These are phyloP conservation scores for Fusarium xyrophilum DNA, from an alignment of 2,329 filamentous ascomycete species.

Conservation along the genomic window DNA sequence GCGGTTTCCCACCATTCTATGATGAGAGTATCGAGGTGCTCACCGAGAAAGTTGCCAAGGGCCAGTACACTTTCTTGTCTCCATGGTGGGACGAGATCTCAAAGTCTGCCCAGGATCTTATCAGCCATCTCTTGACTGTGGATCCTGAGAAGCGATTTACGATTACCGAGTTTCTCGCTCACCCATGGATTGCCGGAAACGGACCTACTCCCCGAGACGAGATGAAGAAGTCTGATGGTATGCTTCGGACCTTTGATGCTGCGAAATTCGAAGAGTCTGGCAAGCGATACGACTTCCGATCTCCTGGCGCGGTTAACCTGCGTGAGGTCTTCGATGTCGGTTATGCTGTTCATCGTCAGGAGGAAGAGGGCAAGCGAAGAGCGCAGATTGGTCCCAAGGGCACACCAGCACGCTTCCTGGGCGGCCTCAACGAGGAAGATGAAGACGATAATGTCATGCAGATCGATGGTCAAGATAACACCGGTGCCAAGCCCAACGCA, in stretches of 20 bases:
- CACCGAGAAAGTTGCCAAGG: conserved; percentile 95
- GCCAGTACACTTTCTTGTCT: conserved; percentile 96
- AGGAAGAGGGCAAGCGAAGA: conserved; percentile 91
- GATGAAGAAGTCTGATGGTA: conserved; percentile 57
- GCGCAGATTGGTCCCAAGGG: conserved; percentile 80
- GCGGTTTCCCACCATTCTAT: conserved; percentile 97
- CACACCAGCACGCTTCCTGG: conserved; percentile 63
- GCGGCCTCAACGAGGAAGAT: conserved; percentile 73
- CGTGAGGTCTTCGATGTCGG: conserved; percentile 97
- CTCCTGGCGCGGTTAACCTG: conserved; percentile 91
- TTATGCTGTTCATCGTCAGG: conserved; percentile 96
- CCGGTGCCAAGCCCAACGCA: conserved; percentile 52
- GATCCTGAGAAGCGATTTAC: conserved; percentile 95
- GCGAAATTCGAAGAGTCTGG: conserved; percentile 63
- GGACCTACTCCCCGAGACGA: conserved; percentile 65
- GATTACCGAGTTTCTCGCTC: conserved; percentile 89
- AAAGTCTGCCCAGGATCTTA: conserved; percentile 90
- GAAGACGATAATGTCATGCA: conserved; percentile 61
- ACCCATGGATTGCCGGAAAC: conserved; percentile 86
- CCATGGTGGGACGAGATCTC: conserved; percentile 99
- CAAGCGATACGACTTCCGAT: conserved; percentile 88
- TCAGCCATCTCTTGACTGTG: conserved; percentile 90
- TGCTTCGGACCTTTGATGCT: conserved; percentile 64
- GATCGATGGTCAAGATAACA: conserved; percentile 64
- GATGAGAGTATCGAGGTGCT: conserved; percentile 97